Evolutionary conservation across 306 rosid genomes (phyloP).

Genomic region (Inga oerstediana): DNA sequence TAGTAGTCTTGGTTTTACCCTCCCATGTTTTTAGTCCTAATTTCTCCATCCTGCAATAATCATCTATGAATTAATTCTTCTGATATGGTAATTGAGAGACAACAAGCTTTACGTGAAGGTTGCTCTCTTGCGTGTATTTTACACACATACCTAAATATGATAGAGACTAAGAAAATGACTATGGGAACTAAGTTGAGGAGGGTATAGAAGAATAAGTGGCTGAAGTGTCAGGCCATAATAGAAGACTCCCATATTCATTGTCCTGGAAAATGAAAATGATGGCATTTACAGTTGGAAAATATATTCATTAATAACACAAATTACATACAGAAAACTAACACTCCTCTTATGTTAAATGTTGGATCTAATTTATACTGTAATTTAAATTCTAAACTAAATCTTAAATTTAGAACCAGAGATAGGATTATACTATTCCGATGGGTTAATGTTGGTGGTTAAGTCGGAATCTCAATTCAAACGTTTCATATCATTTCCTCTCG

Average conservation of each 20-base stretch:
- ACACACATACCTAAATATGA: constrained; percentile 41
- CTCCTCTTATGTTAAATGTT: no score
- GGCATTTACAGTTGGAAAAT: constrained; percentile 3
- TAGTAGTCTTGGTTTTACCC: constrained; percentile 37
- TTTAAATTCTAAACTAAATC: no score
- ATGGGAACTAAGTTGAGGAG: constrained; percentile 70
- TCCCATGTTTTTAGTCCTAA: constrained; percentile 32
- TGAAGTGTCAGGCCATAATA: constrained; percentile 74
- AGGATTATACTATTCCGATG: neutral
- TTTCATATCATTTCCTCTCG: no score
- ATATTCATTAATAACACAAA: neutral
- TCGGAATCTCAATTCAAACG: no score
- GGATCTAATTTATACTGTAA: no score
- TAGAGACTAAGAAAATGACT: constrained; percentile 52
- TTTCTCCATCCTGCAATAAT: constrained; percentile 45
- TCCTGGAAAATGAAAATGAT: constrained; percentile 39
- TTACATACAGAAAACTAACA: neutral
- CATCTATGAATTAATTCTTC: neutral
- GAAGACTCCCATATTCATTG: constrained; percentile 56
- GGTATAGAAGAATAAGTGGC: constrained; percentile 64
- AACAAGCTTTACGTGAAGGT: neutral
- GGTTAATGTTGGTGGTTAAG: no score
- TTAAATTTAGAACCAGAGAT: no score
- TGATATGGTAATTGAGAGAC: neutral
- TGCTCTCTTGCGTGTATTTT: neutral